Evolutionary conservation across 2,329 filamentous ascomycete genomes (phyloP).

Genomic region (Amesomyces nigricolor): DNA sequence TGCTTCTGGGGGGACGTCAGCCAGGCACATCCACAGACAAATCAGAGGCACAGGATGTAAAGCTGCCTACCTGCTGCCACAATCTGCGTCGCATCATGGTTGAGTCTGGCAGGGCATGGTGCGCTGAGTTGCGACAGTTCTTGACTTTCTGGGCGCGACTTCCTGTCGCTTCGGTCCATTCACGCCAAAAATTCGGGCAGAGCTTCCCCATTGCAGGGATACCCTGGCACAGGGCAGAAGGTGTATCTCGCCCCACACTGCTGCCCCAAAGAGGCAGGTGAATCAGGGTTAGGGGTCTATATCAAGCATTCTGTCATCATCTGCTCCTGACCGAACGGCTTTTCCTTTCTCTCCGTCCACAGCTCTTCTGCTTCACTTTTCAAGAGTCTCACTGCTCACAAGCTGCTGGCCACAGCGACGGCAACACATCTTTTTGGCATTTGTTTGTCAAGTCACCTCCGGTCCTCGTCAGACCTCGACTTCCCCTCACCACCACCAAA

Average conservation of each 20-base stretch:
- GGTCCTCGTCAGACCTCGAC: too few species aligned
- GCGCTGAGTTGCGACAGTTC: not conserved
- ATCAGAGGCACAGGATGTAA: not conserved
- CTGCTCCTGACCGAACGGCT: not conserved
- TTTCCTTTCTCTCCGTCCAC: not conserved
- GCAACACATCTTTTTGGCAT: too few species aligned
- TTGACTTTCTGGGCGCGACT: not conserved
- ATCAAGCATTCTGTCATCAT: not conserved
- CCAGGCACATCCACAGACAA: not conserved
- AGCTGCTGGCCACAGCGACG: too few species aligned
- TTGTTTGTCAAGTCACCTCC: too few species aligned
- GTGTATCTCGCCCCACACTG: not conserved
- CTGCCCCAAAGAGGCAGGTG: not conserved
- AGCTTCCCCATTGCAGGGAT: not conserved
- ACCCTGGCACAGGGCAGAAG: not conserved
- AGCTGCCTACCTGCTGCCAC: constrained; percentile 35
- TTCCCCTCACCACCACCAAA: not conserved
- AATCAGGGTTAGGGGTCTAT: not conserved
- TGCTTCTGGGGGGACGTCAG: constrained; percentile 22
- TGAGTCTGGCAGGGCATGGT: constrained; percentile 20
- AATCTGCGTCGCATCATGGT: constrained; percentile 41
- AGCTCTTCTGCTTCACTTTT: not conserved
- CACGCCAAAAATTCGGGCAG: constrained; percentile 20
- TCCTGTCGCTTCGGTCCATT: not conserved
- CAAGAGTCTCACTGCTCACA: too few species aligned